Percentiles rank a stretch among this genome's conserved stretches.
Evolutionary conservation across 768 basidiomycete species (phyloP).

Genomic region (Lactifluus hygrophoroides): DNA sequence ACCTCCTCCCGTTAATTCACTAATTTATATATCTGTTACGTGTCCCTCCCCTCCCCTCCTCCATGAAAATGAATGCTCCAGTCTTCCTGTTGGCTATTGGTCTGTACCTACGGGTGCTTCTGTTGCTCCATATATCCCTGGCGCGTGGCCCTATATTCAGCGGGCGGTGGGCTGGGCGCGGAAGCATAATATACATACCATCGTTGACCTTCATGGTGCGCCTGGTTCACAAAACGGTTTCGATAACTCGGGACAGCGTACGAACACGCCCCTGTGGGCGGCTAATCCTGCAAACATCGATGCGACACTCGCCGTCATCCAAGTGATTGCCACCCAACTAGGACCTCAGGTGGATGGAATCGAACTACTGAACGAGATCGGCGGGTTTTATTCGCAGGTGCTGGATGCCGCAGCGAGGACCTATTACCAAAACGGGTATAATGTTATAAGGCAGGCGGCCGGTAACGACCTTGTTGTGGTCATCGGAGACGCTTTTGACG

Average conservation of each 20-base stretch:
- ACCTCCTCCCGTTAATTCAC: neutral
- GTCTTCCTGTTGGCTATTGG: slow-evolving; percentile 71
- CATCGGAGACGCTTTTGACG: slow-evolving; percentile 66
- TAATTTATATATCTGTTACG: neutral
- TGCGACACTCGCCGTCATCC: slow-evolving; percentile 49
- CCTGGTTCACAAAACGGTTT: slow-evolving; percentile 55
- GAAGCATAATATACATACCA: slow-evolving; percentile 52
- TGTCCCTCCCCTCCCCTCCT: neutral
- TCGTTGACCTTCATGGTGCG: slow-evolving; percentile 71
- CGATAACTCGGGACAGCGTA: slow-evolving; percentile 68
- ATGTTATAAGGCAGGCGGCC: slow-evolving; percentile 41
- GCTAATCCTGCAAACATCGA: slow-evolving; percentile 36
- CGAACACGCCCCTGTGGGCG: slow-evolving; percentile 48
- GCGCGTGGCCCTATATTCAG: slow-evolving; percentile 62
- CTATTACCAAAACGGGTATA: slow-evolving; percentile 56
- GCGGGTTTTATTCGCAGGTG: slow-evolving; percentile 39
- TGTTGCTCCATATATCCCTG: slow-evolving; percentile 46
- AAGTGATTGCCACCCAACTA: slow-evolving; percentile 43
- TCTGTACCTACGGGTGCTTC: slow-evolving; percentile 59
- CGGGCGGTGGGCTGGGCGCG: slow-evolving; percentile 57
- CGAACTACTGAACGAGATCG: slow-evolving; percentile 65
- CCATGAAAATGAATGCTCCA: slow-evolving; percentile 23
- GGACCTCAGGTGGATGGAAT: slow-evolving; percentile 53
- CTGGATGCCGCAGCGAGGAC: slow-evolving; percentile 39
- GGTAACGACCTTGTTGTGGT: slow-evolving; percentile 48